These are phyloP conservation scores for Yarrowia alimentaria DNA, from an alignment of 805 yeast genomes.

Conservation along the genomic window DNA sequence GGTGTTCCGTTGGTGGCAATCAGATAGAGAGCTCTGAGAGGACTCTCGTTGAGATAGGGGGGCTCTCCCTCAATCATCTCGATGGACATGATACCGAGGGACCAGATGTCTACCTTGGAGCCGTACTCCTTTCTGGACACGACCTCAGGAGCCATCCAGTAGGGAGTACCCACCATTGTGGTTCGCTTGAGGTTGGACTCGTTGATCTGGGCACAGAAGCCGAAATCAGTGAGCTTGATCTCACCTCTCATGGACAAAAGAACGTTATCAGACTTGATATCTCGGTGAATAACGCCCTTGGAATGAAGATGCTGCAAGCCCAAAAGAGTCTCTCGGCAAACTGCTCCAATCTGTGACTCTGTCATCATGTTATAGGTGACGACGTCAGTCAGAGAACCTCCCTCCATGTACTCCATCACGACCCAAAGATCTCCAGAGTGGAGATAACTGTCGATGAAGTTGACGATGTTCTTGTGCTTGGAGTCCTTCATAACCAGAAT, in stretches of 20 bases:
- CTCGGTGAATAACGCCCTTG: slow-evolving; percentile 92
- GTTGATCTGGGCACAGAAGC: slow-evolving; percentile 91
- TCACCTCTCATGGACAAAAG: slow-evolving; percentile 79
- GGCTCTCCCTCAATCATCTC: slow-evolving; percentile 99
- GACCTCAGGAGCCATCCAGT: slow-evolving; percentile 99
- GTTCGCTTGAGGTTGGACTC: slow-evolving; percentile 72
- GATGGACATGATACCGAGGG: slow-evolving; percentile 94
- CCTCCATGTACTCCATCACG: slow-evolving; percentile 98
- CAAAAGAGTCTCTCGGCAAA: slow-evolving; percentile 82
- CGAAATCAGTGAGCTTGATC: slow-evolving; percentile 92
- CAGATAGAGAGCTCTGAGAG: slow-evolving; percentile 85
- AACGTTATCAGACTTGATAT: slow-evolving; percentile 92
- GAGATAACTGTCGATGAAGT: slow-evolving; percentile 86
- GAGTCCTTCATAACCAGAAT: slow-evolving; percentile 95
- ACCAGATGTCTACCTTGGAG: slow-evolving; percentile 97
- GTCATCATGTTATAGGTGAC: slow-evolving; percentile 87
- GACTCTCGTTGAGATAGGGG: slow-evolving; percentile 94
- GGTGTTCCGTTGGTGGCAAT: slow-evolving; percentile 98
- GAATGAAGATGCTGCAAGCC: slow-evolving; percentile 87
- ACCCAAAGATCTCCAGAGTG: slow-evolving; percentile 88
- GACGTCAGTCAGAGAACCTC: slow-evolving; percentile 94
- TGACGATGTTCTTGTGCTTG: slow-evolving; percentile 91
- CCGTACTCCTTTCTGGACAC: slow-evolving; percentile 94
- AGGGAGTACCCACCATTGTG: slow-evolving; percentile 99
- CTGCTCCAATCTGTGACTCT: slow-evolving; percentile 93